A percentile compares a stretch with the other conserved stretches of the same genome.
Conservation (phyloP, 306 rosid species). For the Spatholobus suberectus region DNA sequence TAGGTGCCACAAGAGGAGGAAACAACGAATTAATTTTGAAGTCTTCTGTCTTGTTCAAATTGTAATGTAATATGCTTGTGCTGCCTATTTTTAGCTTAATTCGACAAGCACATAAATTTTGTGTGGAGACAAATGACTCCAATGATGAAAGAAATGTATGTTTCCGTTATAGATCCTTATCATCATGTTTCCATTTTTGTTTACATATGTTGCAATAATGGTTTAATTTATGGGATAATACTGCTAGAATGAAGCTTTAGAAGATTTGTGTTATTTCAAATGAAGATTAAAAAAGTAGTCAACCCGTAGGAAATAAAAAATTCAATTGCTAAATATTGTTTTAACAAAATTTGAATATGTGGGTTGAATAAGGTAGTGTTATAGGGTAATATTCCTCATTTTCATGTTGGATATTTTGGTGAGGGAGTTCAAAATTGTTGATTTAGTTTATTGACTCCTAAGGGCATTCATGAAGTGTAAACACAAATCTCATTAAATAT, state of each 20-base stretch:
- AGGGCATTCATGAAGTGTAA: slow-evolving; percentile 45
- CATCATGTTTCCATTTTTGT: slow-evolving; percentile 25
- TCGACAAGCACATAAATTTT: slow-evolving; percentile 78
- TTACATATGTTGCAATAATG: slow-evolving; percentile 21
- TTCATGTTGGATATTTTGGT: slow-evolving; percentile 31
- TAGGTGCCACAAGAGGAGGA: too few species aligned
- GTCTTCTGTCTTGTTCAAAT: slow-evolving; percentile 37
- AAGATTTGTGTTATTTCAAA: slow-evolving; percentile 25
- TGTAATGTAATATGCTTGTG: slow-evolving; percentile 37
- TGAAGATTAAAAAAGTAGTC: too few species aligned
- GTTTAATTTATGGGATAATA: slow-evolving; percentile 29
- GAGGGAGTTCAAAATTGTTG: slow-evolving; percentile 22
- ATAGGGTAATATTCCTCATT: neutral
- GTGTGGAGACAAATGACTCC: slow-evolving; percentile 60
- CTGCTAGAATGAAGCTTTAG: slow-evolving; percentile 32
- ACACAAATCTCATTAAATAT: slow-evolving; percentile 39
- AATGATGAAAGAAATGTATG: slow-evolving; percentile 80
- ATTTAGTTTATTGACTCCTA: slow-evolving; percentile 7
- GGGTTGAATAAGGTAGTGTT: neutral
- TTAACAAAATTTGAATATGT: neutral
- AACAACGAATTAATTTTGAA: too few species aligned
- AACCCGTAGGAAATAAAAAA: neutral
- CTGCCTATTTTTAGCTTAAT: slow-evolving; percentile 70
- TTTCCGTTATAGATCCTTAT: slow-evolving; percentile 38
- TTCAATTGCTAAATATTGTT: neutral